phyloP scores from a whole-genome alignment of 23 red algal genomes.

The Gracilaria domingensis region DNA sequence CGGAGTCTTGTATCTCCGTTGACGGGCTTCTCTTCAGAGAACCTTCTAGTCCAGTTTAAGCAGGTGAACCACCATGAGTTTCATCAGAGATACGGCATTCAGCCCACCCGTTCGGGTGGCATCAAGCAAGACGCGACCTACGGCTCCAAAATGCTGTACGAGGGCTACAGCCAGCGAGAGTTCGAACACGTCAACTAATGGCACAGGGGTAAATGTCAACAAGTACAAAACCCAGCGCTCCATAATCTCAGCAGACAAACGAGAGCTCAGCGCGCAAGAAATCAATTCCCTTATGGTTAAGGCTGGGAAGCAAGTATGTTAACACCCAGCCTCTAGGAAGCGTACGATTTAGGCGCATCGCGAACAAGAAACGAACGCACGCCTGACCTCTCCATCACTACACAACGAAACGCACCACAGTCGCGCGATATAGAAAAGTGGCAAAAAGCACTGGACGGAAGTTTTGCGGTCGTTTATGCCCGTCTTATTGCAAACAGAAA shows the following conservation, averaged over 20 bases:
- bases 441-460: slow-evolving; percentile 72
- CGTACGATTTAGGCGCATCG: neutral
- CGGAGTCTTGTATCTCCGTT: neutral
- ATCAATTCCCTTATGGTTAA: slow-evolving; percentile 76
- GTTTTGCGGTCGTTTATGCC: slow-evolving; percentile 77
- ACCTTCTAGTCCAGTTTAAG: neutral
- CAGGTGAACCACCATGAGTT: neutral
- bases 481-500: slow-evolving; percentile 66
- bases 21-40: neutral
- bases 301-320: slow-evolving; percentile 68
- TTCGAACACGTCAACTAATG: slow-evolving; percentile 23
- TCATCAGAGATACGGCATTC: neutral
- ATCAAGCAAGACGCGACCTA: neutral
- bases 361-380: neutral
- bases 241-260: slow-evolving; percentile 64
- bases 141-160: neutral
- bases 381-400: neutral
- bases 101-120: neutral
- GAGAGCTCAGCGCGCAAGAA: slow-evolving; percentile 60
- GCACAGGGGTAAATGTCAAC: slow-evolving; percentile 30
- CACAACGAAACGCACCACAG: neutral
- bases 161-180: slow-evolving; percentile 26
- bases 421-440: slow-evolving; percentile 74
- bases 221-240: slow-evolving; percentile 79
- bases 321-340: neutral